A percentile compares a stretch with the other conserved stretches of the same genome.
phyloP scores from a whole-genome alignment of 495 filamentous ascomycete species.

The Penicillium subrubescens region DNA sequence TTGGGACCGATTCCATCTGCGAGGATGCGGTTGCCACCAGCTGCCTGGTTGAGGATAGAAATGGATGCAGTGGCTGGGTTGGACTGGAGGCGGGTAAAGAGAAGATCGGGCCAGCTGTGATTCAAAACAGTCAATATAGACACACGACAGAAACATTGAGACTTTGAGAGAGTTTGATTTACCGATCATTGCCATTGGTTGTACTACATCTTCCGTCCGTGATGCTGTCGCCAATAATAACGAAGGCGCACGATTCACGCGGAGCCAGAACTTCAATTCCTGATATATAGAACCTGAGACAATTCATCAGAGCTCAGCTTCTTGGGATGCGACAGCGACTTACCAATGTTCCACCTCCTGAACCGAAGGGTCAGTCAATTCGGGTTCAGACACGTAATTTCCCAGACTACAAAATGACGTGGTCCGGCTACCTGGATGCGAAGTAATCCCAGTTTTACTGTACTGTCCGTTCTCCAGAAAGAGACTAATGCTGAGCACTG shows the following conservation, averaged over 20 bases:
- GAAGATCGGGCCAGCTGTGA: slow-evolving; percentile 64
- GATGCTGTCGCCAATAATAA: slow-evolving; percentile 73
- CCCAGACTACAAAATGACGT: slow-evolving; percentile 59
- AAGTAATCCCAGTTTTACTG: slow-evolving; percentile 53
- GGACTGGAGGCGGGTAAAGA: slow-evolving; percentile 57
- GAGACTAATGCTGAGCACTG: slow-evolving; percentile 58
- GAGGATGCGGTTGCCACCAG: slow-evolving; percentile 70
- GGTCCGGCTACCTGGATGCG: slow-evolving; percentile 70
- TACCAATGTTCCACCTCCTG: slow-evolving; percentile 35
- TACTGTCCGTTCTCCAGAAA: slow-evolving; percentile 58
- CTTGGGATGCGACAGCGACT: not conserved
- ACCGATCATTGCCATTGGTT: slow-evolving; percentile 67
- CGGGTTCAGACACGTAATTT: slow-evolving; percentile 51
- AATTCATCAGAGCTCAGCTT: not conserved
- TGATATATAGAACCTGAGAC: slow-evolving; percentile 58
- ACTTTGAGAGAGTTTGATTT: slow-evolving; percentile 1
- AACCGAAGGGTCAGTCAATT: slow-evolving; percentile 42
- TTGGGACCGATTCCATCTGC: slow-evolving; percentile 64
- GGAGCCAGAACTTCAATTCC: slow-evolving; percentile 61
- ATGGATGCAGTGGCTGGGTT: slow-evolving; percentile 48
- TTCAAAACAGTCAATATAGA: not conserved
- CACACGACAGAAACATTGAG: not conserved
- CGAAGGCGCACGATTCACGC: slow-evolving; percentile 45
- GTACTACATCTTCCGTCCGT: slow-evolving; percentile 69
- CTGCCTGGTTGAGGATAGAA: slow-evolving; percentile 69